Evolutionary conservation across 371 early-diverging fungal genomes (phyloP), one percentile per base, ranked within the genome.

Genomic region (Mucor sp.): DNA sequence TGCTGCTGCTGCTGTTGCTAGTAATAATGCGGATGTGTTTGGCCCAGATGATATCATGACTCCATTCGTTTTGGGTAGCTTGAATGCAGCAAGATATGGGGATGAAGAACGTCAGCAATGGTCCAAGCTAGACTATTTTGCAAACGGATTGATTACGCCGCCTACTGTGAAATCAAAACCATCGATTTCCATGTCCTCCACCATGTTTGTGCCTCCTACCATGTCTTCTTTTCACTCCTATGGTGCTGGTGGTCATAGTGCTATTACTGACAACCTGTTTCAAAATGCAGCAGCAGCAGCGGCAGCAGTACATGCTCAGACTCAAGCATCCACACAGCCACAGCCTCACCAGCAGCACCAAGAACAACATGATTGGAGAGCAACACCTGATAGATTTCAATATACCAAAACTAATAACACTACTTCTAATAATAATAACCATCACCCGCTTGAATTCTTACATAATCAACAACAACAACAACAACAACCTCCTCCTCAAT

Each of bases 51-150:
- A 73, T 57, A 66, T 73, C 3, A 63, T 73, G 63, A 68, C 69
- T 12, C 73, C 73, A 0, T 73, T 73, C 63, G 69, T 73, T 12
- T 48, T 73, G 3, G 69, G 66, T 6, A 67, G 64, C 19, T 35
- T 67, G 17, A 69, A 65, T 62, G 11, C 63, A 2, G 11, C 63
- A 2, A 58, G 69, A 47, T 47, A 61, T 32, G 50, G 33, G 17
- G 66, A 61, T 1, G 70, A 70, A 35, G 71, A 70, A 44, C 59
- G 65, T 19, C 62, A 61, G 21, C 62, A 65, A 30, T 70, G 70
- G 70, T 44, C 70, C 6, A 70, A 70, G 50, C 11, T 70, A 4
- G 66, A 70, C 23, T 68, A 68, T 44, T 63, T 63, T 33, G 58
- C 63, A 14, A 44, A 68, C 23, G 59, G 53, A 6, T 28, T 68